Base-by-base conservation (phyloP, 345 rosid species). In the Eucalyptus cloeziana region DNA sequence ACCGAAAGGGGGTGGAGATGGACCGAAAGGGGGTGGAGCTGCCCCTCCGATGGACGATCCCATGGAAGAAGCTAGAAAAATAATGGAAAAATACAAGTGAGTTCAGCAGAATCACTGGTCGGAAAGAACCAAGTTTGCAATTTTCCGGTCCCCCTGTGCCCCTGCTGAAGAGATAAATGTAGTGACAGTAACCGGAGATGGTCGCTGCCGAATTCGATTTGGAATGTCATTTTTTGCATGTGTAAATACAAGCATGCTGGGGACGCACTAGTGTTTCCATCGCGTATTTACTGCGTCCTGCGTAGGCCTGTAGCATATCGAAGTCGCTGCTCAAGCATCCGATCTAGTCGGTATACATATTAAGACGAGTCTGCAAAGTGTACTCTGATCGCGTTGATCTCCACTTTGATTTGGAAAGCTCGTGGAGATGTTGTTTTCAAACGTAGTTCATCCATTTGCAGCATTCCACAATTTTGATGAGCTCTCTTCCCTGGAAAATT, bases 81-180 rank as follows among this genome's bases (percentile, higher is more conserved):
- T 97, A 90, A 96, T 96, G 99, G 98, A 96, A 27, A 97, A 96
- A 93, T 97, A 96, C 95, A 97, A 97, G 93, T 95, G 89, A 94
- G 9, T 30, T 86, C 83, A 40, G 83, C 47, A 76, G 16, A 76
- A 76, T 76, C 83, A 21, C 83, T 21, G 47, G 83, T 37, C 83
- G 1, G 83, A 76, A 76, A 40, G 47, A 76, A 10, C 47, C 47
- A 40, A 37, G 83, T 40, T 3, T 76, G 83, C 30, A 76, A 37
- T 37, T 76, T 76, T 76, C 83, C 8, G 5, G 83, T 76, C 83
- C 83, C 0, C 47, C 30, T 76, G 58, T 40, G 47, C 47, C 83
- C 83, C 5, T 76, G 83, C 47, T 76, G 8, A 76, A 10, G 83
- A 76, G 47, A 76, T 4, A 19, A 9, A 43, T 10, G 25, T 0